Conservation (phyloP, 2,329 filamentous ascomycete genomes). For the Ilyonectria mors-panacis region DNA sequence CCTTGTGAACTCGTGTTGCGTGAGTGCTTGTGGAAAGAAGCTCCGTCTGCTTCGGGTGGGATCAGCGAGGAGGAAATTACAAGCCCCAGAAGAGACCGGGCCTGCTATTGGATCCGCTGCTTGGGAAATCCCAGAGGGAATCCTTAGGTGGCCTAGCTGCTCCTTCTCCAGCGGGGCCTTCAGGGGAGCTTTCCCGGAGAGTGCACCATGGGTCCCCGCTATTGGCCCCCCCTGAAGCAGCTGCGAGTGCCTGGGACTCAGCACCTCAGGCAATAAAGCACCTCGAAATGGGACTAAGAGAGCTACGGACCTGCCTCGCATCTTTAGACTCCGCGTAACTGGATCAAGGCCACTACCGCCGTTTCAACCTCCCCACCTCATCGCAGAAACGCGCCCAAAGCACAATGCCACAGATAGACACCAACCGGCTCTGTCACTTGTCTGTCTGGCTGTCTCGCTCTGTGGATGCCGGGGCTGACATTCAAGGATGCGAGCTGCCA, state of each 20-base stretch:
- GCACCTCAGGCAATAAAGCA: slow-evolving; percentile 1
- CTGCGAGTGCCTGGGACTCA: not conserved
- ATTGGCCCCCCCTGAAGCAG: not conserved
- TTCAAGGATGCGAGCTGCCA: not conserved
- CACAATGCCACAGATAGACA: not conserved
- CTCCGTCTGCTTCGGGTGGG: slow-evolving; percentile 29
- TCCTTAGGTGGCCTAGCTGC: slow-evolving; percentile 9
- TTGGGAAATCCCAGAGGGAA: slow-evolving; percentile 16
- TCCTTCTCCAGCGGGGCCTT: slow-evolving; percentile 14
- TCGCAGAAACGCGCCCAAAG: slow-evolving; percentile 2
- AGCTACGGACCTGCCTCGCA: not conserved
- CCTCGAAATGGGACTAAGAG: not conserved
- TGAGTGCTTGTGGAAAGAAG: slow-evolving; percentile 25
- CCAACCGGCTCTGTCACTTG: not conserved
- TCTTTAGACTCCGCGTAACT: not conserved
- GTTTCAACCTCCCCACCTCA: slow-evolving; percentile 17
- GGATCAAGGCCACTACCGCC: not conserved
- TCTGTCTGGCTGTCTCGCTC: not conserved
- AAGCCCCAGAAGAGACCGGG: slow-evolving; percentile 29
- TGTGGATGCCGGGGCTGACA: not conserved
- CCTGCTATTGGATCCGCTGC: slow-evolving; percentile 39
- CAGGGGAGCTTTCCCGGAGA: slow-evolving; percentile 13
- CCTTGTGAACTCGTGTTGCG: slow-evolving; percentile 22
- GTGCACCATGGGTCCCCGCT: slow-evolving; percentile 1
- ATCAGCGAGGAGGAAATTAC: slow-evolving; percentile 47